Evolutionary conservation across 2,329 filamentous ascomycete species (phyloP), one percentile per base, ranked within the genome.

Genomic region (Trichoderma citrinoviride): DNA sequence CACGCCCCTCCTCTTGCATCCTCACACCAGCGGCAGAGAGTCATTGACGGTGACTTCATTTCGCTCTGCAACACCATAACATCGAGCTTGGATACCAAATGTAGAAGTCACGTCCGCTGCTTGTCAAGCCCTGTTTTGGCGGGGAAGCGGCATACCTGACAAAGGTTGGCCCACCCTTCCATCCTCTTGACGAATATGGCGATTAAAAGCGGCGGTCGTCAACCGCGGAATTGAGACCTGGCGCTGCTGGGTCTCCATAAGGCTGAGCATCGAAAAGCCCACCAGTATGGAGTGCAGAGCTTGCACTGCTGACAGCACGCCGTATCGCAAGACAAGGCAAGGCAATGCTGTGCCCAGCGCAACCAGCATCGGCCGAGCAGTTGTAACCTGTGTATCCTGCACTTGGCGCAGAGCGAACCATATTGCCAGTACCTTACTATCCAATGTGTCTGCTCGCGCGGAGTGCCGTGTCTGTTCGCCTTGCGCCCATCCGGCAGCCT

Each of bases 61-160:
- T 53, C 57, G 25, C 37, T 61, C 29, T 50, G n/a, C 27, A 49
- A 25, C 17, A 37, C 33, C 33, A 50, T 40, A 15, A 43, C 41
- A 43, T 52, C 37, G 17, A 27, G 41, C 23, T 57, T 44, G 23
- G 10, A 27, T 57, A 25, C 54, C 54, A 29, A 44, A 43, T 57
- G 54, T 29, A 57, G 54, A 57, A 43, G 41, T 10, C 33, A 29
- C 49, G 33, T 17, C 57, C 57, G 47, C 7, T 21, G 57, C 57
- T 29, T 52, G 57, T 29, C 25, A 46, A 43, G 57, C 47, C 37
- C 43, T 52, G 21, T 50, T 52, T 52, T 61, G 57, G 57, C 57
- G 57, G 57, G 46, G 57, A 52, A 61, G 41, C 55, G 47, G 33
- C 25, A 33, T 25, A 17, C 44, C 25, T 29, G 21, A 37, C 46